Evolutionary conservation across 257 asterid species (phyloP).

Genomic region (Nicotiana tomentosiformis): DNA sequence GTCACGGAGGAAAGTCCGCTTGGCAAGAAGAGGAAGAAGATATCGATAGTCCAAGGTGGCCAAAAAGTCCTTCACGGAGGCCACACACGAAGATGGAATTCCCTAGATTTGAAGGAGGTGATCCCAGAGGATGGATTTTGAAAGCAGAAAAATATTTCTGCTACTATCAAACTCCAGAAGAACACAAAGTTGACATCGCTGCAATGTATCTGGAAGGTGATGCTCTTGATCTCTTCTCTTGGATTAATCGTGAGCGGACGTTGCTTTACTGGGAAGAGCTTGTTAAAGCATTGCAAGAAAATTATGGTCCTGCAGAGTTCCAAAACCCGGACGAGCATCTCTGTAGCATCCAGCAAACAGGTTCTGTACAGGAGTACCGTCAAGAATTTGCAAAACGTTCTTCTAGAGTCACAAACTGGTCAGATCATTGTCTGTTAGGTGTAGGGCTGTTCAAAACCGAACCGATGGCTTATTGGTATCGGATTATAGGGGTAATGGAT

Average conservation of each 20-base stretch:
- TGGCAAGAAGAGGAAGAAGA: not conserved
- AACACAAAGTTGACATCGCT: not conserved
- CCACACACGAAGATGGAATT: not conserved
- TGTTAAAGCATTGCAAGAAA: not conserved
- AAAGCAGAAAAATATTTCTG: not conserved
- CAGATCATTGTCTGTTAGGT: not conserved
- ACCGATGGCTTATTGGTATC: too few species aligned
- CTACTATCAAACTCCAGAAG: not conserved
- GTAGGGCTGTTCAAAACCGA: too few species aligned
- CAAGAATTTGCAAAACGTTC: not conserved
- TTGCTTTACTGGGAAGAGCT: not conserved
- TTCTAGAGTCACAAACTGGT: not conserved
- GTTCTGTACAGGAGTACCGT: not conserved
- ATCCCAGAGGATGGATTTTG: not conserved
- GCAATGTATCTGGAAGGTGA: not conserved
- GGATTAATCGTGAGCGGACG: not conserved
- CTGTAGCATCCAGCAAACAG: not conserved
- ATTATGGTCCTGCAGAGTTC: not conserved
- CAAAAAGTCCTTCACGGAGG: not conserved
- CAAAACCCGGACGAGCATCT: not conserved
- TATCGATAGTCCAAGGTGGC: not conserved
- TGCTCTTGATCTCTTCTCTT: not conserved
- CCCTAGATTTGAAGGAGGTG: not conserved
- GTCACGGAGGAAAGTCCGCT: not conserved
- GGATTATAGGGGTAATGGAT: too few species aligned